phyloP scores from a whole-genome alignment of 106 monocot genomes.

The Allium cepa region DNA sequence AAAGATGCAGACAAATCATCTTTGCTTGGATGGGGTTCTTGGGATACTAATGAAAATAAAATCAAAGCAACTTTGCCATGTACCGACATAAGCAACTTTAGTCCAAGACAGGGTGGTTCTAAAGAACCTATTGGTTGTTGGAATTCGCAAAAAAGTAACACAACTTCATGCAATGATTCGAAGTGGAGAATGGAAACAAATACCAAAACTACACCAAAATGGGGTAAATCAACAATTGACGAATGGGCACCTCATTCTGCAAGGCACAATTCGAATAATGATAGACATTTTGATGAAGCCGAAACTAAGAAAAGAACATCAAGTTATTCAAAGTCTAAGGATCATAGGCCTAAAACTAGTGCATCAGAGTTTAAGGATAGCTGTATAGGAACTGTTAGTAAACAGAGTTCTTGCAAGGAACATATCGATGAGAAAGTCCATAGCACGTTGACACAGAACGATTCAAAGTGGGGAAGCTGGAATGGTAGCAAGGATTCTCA shows the following conservation, averaged over 20 bases:
- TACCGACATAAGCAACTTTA: too few relatives aligned
- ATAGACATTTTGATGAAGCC: neutral
- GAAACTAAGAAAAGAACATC: neutral
- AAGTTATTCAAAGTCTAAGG: too few relatives aligned
- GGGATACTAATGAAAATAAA: too few relatives aligned
- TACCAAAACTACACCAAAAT: slow-evolving; percentile 1
- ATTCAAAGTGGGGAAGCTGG: neutral
- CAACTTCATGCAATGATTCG: neutral
- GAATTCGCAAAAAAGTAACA: neutral
- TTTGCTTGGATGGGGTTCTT: neutral
- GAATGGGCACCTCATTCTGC: neutral
- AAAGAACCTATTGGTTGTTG: too few relatives aligned
- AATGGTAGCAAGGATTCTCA: neutral
- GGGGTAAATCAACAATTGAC: neutral
- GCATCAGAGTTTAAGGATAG: neutral
- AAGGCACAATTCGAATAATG: neutral
- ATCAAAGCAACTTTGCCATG: too few relatives aligned
- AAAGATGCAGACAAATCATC: neutral
- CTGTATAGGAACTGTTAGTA: neutral
- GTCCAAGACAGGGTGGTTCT: too few relatives aligned
- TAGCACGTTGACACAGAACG: neutral
- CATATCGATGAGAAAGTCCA: neutral
- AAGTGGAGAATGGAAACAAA: neutral
- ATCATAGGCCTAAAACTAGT: neutral
- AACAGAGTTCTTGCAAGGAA: neutral